Evolutionary conservation across 257 asterid genomes (phyloP), one percentile per base, ranked within the genome.

Genomic region (Fraxinus americana): DNA sequence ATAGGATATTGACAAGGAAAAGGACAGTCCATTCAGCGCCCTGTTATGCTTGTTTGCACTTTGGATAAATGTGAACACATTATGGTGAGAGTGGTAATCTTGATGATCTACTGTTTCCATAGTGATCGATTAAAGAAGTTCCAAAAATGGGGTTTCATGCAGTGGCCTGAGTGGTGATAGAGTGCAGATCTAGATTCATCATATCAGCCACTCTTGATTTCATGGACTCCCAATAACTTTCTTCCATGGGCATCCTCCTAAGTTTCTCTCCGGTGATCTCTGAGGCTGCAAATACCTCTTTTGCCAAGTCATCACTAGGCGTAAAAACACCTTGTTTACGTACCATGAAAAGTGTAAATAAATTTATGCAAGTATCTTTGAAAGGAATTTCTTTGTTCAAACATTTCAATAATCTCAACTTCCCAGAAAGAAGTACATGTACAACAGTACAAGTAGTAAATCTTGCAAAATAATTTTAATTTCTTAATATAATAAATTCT

Each of bases 241-340:
- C 99, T 87, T 95, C 99, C 91, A 95, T 43, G 0, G 98, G 99
- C 92, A 95, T 72, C 83, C 99, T 91, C 97, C 99, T 93, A 30
- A 95, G 90, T 69, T 93, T 95, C 77, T 95, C 99, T 34, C 98
- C 98, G 38, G 96, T 87, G 10, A 67, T 61, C 89, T 90, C 98
- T 16, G 98, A 86, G 39, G 99, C 98, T 67, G 83, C 89, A 29
- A 88, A 71, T 2, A 95, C 97, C 81, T 95, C 99, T 85, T 85
- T 82, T 21, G 99, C 97, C 70, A 95, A 88, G 70, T 88, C 93
- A 77, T 95, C 99, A 52, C 87, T 90, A 1, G 99, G 92, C 2
- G 99, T 93, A 83, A 91, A 95, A 27, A 93, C 84, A 68, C 99
- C 99, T 94, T 87, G 75, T 82, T 87, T 67, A 8, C 68, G 12